These are phyloP conservation scores for Tolypocladium sp. DNA, from an alignment of 2,329 filamentous ascomycete genomes.

Conservation along the genomic window DNA sequence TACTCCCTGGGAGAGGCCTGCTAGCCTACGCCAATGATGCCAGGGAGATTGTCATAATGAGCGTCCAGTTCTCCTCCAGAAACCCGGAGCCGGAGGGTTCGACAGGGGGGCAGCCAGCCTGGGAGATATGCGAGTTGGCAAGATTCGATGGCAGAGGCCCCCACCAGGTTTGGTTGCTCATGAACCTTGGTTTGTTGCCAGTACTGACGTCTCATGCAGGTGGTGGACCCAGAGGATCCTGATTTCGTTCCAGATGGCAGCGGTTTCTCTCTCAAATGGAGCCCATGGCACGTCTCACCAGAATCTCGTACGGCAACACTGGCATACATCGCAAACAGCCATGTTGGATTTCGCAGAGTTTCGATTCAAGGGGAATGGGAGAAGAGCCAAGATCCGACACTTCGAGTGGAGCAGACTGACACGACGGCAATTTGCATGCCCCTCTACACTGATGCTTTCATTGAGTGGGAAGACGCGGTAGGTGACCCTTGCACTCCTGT, in stretches of 20 bases:
- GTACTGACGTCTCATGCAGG: conserved; percentile 9
- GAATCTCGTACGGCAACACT: conserved; percentile 31
- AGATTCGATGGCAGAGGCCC: conserved; percentile 39
- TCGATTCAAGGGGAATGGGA: conserved; percentile 28
- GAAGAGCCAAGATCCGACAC: conserved; percentile 21
- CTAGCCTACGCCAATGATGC: conserved; percentile 43
- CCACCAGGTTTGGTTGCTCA: conserved; percentile 20
- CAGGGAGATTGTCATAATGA: conserved; percentile 40
- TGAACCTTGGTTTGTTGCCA: too few species aligned
- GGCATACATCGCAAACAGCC: conserved; percentile 40
- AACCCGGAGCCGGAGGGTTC: conserved; percentile 4
- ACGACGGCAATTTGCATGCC: conserved; percentile 38
- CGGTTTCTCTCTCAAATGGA: conserved; percentile 44
- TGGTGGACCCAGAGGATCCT: conserved; percentile 27
- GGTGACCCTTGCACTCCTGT: conserved; percentile 3
- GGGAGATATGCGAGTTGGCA: conserved; percentile 40
- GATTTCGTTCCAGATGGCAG: conserved; percentile 40
- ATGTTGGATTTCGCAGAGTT: conserved; percentile 46
- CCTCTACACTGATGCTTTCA: conserved; percentile 42
- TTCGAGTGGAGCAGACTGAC: conserved; percentile 32
- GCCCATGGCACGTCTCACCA: conserved; percentile 36
- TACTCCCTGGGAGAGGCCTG: conserved; percentile 30
- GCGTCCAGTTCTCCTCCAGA: conserved; percentile 29
- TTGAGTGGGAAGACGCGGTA: conserved; percentile 46
- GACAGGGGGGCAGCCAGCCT: conserved; percentile 23